Percentiles rank a stretch among this genome's conserved stretches.
These are phyloP conservation scores for Pseudognaphalium luteoalbum DNA, from an alignment of 129 eudicot species.

Conservation along the genomic window DNA sequence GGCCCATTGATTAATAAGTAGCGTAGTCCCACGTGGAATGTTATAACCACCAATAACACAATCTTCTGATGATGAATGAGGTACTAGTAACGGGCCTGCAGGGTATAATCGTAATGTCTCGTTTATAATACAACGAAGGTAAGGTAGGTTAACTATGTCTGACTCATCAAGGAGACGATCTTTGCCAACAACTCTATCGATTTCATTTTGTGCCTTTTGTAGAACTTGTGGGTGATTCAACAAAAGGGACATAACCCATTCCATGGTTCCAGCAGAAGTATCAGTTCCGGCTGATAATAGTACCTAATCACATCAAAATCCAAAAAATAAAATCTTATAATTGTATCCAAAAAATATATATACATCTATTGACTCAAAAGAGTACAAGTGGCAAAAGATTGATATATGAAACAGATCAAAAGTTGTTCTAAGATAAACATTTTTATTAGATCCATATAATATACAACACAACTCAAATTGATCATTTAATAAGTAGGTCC, in stretches of 20 bases:
- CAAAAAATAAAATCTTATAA: not conserved
- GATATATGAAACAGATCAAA: no score
- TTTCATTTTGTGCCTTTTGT: constrained; percentile 48
- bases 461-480: no score
- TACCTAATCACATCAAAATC: constrained; percentile 28
- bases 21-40: constrained; percentile 51
- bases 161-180: constrained; percentile 46
- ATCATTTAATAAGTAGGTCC: no score
- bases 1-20: constrained; percentile 49
- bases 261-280: constrained; percentile 49
- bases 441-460: no score
- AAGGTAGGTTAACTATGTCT: constrained; percentile 43
- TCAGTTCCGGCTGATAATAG: constrained; percentile 47
- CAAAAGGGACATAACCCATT: constrained; percentile 55
- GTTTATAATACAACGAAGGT: constrained; percentile 50
- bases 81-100: constrained; percentile 45
- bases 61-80: constrained; percentile 57
- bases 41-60: constrained; percentile 50
- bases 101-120: constrained; percentile 59
- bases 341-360: not conserved
- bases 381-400: no score
- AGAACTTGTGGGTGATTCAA: constrained; percentile 45
- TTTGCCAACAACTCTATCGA: constrained; percentile 37
- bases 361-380: not conserved
- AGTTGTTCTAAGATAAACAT: no score